Conservation (phyloP, 805 yeast genomes). For the Metschnikowia similis region DNA sequence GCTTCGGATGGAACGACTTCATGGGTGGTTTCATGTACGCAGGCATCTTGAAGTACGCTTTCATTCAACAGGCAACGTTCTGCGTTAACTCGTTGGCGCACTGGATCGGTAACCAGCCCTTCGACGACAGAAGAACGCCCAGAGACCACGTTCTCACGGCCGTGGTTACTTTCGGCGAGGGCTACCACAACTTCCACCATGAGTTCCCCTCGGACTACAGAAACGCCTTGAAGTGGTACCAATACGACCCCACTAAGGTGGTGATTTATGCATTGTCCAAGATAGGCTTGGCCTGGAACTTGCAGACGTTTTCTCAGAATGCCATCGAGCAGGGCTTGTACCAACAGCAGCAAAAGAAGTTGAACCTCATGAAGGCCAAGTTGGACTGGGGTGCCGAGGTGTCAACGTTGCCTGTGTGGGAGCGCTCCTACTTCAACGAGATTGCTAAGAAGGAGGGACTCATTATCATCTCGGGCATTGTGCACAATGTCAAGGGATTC, state of each 20-base stretch:
- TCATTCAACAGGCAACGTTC: conserved; percentile 81
- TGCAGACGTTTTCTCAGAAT: conserved; percentile 72
- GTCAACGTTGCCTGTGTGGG: conserved; percentile 69
- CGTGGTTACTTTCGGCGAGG: conserved; percentile 82
- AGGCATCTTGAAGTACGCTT: conserved; percentile 64
- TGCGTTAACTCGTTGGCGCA: conserved; percentile 84
- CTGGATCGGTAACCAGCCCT: conserved; percentile 83
- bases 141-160: conserved; percentile 81
- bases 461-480: conserved; percentile 72
- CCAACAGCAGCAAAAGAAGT: conserved; percentile 80
- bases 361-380: conserved; percentile 56
- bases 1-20: conserved; percentile 27
- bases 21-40: conserved; percentile 77
- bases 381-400: conserved; percentile 76
- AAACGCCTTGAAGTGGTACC: conserved; percentile 84
- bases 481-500: conserved; percentile 68
- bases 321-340: conserved; percentile 79
- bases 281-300: conserved; percentile 66
- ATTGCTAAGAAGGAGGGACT: conserved; percentile 53
- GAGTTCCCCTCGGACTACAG: conserved; percentile 88
- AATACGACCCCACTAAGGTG: conserved; percentile 78
- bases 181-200: conserved; percentile 87
- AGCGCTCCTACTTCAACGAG: conserved; percentile 54
- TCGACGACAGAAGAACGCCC: conserved; percentile 83
- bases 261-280: conserved; percentile 55